Evolutionary conservation across 2,329 filamentous ascomycete species (phyloP).

Genomic region (Colletotrichum navitas): DNA sequence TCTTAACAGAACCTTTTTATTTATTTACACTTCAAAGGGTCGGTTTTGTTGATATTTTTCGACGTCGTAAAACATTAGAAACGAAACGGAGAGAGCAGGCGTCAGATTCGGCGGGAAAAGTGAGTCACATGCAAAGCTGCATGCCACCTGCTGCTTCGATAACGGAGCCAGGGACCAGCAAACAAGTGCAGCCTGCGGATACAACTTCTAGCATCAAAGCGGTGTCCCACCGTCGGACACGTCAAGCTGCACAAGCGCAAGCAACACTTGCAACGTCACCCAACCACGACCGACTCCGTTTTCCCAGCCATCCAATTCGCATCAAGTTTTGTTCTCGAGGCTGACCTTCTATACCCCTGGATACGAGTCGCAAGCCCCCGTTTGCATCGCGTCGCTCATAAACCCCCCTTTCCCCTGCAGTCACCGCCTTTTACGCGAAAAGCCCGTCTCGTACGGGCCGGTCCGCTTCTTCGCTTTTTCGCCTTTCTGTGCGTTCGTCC

Average conservation of each 20-base stretch:
- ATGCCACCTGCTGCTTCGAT: constrained; percentile 1
- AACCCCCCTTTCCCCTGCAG: constrained; percentile 10
- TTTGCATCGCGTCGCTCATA: background rate
- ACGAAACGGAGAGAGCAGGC: background rate
- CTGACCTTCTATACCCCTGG: constrained; percentile 2
- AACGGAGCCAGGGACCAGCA: constrained; percentile 7
- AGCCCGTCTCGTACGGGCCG: constrained; percentile 10
- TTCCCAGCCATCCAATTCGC: constrained; percentile 20
- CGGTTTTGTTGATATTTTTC: background rate
- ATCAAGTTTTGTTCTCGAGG: constrained; percentile 5
- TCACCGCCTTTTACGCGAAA: constrained; percentile 17
- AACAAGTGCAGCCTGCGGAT: constrained; percentile 8
- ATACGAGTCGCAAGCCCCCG: constrained; percentile 3
- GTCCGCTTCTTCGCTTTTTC: constrained; percentile 18
- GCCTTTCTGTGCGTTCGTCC: constrained; percentile 7
- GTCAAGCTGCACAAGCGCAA: constrained; percentile 30
- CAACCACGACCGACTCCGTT: constrained; percentile 15
- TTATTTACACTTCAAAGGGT: background rate
- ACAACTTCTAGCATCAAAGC: constrained; percentile 15
- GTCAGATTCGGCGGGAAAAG: background rate
- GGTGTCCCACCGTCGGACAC: constrained; percentile 24
- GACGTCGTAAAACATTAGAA: background rate
- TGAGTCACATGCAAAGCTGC: constrained; percentile 14
- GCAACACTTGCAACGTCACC: constrained; percentile 18
- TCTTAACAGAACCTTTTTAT: background rate